These are phyloP conservation scores for Schizosaccharomyces cryophilus DNA, from an alignment of 805 yeast species.

Conservation along the genomic window DNA sequence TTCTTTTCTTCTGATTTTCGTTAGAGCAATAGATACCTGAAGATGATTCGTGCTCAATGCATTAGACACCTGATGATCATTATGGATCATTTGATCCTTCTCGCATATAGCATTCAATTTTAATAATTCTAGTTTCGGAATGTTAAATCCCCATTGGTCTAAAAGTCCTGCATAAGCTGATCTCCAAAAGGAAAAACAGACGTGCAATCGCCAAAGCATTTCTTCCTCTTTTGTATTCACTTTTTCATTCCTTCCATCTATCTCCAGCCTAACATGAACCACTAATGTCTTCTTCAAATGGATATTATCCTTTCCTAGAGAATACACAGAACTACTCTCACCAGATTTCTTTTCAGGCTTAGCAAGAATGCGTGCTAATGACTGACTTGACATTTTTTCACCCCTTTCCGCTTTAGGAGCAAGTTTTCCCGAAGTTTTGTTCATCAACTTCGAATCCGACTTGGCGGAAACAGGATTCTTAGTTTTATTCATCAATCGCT, in stretches of 20 bases:
- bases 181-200: neutral
- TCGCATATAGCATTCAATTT: neutral
- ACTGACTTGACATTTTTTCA: neutral
- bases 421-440: too few species aligned
- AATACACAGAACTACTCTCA: neutral
- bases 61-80: too few species aligned
- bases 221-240: neutral
- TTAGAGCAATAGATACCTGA: too few species aligned
- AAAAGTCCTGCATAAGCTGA: neutral
- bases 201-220: neutral
- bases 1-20: too few species aligned
- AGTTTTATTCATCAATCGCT: too few species aligned
- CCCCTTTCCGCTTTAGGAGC: neutral
- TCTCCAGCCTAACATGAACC: too few species aligned
- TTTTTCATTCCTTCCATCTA: neutral
- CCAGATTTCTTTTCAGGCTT: neutral
- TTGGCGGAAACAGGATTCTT: too few species aligned
- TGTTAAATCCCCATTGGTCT: neutral
- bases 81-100: too few species aligned
- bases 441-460: too few species aligned
- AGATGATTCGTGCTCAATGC: too few species aligned
- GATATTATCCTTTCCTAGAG: neutral
- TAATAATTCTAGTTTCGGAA: neutral
- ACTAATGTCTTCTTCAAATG: neutral
- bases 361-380: neutral